phyloP scores from a whole-genome alignment of 352 stramenopile genomes.

The Phytophthora cajani region DNA sequence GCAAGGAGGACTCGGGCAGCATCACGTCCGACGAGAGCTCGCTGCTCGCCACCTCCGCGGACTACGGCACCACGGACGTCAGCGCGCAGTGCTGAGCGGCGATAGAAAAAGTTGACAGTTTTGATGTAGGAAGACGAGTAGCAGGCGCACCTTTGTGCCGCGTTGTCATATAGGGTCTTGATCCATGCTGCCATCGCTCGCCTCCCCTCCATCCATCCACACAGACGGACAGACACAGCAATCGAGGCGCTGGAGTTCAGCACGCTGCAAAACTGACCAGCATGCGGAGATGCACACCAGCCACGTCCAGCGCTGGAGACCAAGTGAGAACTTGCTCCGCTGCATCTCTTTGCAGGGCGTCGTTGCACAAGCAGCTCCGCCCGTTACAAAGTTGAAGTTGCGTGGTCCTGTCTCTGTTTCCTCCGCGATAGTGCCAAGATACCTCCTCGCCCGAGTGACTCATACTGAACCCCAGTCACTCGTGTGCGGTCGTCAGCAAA shows the following conservation, averaged over 20 bases:
- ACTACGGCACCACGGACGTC: constrained; percentile 34
- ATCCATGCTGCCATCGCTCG: not conserved
- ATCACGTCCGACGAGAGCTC: constrained; percentile 45
- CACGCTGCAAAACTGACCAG: not conserved
- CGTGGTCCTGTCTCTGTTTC: not conserved
- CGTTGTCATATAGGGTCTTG: constrained; percentile 6
- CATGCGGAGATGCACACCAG: not conserved
- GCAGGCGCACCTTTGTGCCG: not conserved
- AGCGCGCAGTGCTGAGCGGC: constrained; percentile 24
- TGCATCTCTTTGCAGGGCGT: not conserved
- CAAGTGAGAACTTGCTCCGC: not conserved
- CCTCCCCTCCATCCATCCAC: not conserved
- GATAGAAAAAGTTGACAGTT: constrained; percentile 2
- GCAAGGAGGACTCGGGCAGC: constrained; percentile 33
- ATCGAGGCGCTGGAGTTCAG: not conserved
- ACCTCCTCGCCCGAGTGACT: not conserved
- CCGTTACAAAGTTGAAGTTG: constrained; percentile 18
- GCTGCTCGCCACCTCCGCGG: constrained; percentile 21
- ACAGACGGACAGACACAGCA: not conserved
- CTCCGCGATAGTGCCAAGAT: not conserved
- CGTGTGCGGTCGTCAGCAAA: not conserved
- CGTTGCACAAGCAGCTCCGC: not conserved
- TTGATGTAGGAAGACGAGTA: constrained; percentile 9
- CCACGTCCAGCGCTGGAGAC: not conserved
- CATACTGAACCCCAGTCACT: not conserved